Base-by-base conservation (phyloP, 2,329 filamentous ascomycete genomes). In the Fusarium humuli region DNA sequence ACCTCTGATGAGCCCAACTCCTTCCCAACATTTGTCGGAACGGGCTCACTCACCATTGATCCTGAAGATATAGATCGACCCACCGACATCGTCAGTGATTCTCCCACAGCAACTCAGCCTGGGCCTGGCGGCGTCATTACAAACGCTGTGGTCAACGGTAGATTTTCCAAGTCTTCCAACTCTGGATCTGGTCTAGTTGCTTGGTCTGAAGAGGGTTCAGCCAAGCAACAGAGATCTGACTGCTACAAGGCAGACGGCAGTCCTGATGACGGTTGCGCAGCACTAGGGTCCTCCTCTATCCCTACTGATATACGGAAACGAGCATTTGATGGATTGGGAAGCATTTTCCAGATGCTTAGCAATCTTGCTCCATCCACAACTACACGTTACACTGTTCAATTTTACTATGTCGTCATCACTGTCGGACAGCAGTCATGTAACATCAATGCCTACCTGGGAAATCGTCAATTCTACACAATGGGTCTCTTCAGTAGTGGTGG, bases 241-340 rank as follows among this genome's bases (percentile, higher is more conserved):
- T 69, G 66, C 12, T 69, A n/a, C 23, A 65, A 56, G 29, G 54
- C 1, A 1, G 66, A 65, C 5, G 49, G 45, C 0, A 69, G 66
- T 20, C 2, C 13, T 2, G 65, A 69, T 5, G 25, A 69, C 30
- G 59, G 65, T 0, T 69, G 65, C 9, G 65, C 53, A 29, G 52
- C 65, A 2, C 16, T 69, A 20, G 44, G 30, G 6, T 48, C 65
- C 0, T 27, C 29, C 4, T 53, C 40, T 1, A 55, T 23, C 5
- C 18, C 56, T 0, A 10, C 16, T 4, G 23, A 34, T 6, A 53
- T 40, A 25, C 59, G 66, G 37, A 62, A 62, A 30, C 49, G 66
- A 45, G 25, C 18, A 4, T 9, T 47, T 0, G 29, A 34, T 4
- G 29, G 58, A 0, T 48, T 60, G 7, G 66, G 49, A 13, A 58